Base-by-base conservation (phyloP, 176 grass and related monocot species). In the Phragmites australis region DNA sequence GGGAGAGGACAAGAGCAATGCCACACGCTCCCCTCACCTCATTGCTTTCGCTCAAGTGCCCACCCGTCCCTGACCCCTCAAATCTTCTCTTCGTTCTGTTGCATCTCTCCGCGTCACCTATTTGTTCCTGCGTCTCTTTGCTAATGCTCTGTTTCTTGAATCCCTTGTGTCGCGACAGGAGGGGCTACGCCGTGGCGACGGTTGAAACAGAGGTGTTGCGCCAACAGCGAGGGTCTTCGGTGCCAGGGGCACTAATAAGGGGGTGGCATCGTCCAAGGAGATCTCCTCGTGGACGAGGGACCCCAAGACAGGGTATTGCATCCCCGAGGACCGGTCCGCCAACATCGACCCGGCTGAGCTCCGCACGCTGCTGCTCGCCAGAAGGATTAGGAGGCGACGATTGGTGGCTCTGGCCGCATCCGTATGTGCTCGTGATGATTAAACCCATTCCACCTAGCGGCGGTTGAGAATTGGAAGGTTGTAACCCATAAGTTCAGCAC, bases 251-350 rank as follows among this genome's bases (percentile, higher is more conserved):
- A 62, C 27, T 0, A 16, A 7, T 0, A 12, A 1, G 58, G 12
- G 15, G 0, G 58, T 47, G 22, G n/a, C 41, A 21, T 11, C 74
- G 41, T 7, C 76, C 42, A 58, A 58, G 76, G 75, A 87, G 27
- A n/a, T 79, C 6, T 89, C 68, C 64, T n/a, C n/a, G n/a, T 93
- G 91, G 91, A 90, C 87, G 91, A 84, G 81, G 67, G 84, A 93
- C 42, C 91, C 91, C 7, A 81, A 74, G 81, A 89, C 84, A 2
- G 91, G 87, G 3, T 82, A 73, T 67, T 89, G 84, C 81, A 72
- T 84, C 8, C 91, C 91, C 3, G 81, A 87, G 81, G 81, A 90
- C 68, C 71, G 77, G 21, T 89, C 87, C 67, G 59, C 34, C n/a
- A 77, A 87, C n/a, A 49, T 87, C 66, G 84, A 90, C 60, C 61